phyloP scores from a whole-genome alignment of 176 grass and related monocot species.

The Dactylis glomerata region DNA sequence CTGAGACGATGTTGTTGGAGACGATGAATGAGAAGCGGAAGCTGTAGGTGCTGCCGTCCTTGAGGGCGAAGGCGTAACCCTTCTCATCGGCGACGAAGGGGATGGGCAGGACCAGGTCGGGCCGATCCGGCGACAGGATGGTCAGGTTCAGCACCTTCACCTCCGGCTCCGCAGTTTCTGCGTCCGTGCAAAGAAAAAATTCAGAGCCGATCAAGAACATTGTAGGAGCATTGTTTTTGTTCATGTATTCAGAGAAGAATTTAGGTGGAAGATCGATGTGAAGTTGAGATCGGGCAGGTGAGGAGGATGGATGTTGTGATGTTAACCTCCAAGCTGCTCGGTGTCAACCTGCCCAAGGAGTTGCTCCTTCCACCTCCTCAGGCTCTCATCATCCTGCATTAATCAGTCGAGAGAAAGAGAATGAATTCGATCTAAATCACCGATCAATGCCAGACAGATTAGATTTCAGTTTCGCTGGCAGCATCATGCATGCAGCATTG shows the following conservation, averaged over 20 bases:
- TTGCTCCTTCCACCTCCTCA: conserved; percentile 89
- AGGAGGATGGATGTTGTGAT: neutral
- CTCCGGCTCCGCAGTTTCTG: conserved; percentile 78
- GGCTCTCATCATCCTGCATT: conserved; percentile 78
- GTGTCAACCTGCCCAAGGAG: conserved; percentile 83
- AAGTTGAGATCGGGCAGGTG: neutral
- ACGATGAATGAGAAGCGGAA: conserved; percentile 78
- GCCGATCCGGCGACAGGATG: conserved; percentile 54
- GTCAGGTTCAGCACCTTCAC: conserved; percentile 78
- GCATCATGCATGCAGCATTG: neutral
- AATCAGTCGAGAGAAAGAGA: neutral
- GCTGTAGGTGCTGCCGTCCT: conserved; percentile 82
- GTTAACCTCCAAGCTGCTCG: conserved; percentile 65
- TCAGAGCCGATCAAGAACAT: neutral
- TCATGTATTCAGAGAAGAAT: neutral
- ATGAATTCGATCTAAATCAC: neutral
- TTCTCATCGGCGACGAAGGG: conserved; percentile 69
- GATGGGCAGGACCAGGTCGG: conserved; percentile 61
- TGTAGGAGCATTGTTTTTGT: neutral
- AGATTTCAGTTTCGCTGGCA: neutral
- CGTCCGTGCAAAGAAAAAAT: neutral
- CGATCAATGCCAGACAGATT: neutral
- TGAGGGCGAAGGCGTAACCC: conserved; percentile 70
- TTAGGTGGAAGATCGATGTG: neutral
- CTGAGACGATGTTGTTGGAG: conserved; percentile 87